phyloP scores from a whole-genome alignment of 78 protist genomes.

The Reticulomyxa filosa region DNA sequence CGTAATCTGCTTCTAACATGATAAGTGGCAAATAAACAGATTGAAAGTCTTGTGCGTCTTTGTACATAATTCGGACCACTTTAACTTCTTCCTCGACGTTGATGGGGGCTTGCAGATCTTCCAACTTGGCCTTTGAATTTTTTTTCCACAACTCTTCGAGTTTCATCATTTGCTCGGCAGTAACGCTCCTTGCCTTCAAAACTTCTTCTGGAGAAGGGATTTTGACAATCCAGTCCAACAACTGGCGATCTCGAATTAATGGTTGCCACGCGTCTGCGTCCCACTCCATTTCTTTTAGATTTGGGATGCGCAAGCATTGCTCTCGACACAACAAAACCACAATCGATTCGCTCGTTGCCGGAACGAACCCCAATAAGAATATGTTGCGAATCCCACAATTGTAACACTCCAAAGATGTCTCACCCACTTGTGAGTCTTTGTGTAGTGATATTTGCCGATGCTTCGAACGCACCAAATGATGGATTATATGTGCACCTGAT shows the following conservation, averaged over 20 bases:
- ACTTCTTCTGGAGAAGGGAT: slow-evolving; percentile 48
- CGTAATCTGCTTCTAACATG: slow-evolving; percentile 70
- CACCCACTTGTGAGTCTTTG: slow-evolving; percentile 27
- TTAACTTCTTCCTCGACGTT: slow-evolving; percentile 21
- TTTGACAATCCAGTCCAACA: slow-evolving; percentile 74
- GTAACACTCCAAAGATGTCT: slow-evolving; percentile 82
- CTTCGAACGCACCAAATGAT: slow-evolving; percentile 19
- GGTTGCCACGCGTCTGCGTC: slow-evolving; percentile 84
- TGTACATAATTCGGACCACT: slow-evolving; percentile 28
- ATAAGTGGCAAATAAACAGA: slow-evolving; percentile 66
- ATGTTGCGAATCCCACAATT: slow-evolving; percentile 74
- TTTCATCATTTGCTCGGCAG: slow-evolving; percentile 34
- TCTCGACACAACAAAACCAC: slow-evolving; percentile 85
- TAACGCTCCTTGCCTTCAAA: slow-evolving; percentile 48
- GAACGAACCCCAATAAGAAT: slow-evolving; percentile 84
- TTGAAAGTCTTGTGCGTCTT: slow-evolving; percentile 73
- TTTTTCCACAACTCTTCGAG: slow-evolving; percentile 83
- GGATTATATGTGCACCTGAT: slow-evolving; percentile 18
- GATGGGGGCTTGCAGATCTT: slow-evolving; percentile 12
- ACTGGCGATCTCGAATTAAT: slow-evolving; percentile 48
- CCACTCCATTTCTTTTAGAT: slow-evolving; percentile 51
- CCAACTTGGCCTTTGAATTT: slow-evolving; percentile 17
- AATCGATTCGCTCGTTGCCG: slow-evolving; percentile 69
- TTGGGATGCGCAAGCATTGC: slow-evolving; percentile 32
- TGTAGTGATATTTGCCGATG: slow-evolving; percentile 42